Conservation (phyloP, 2,329 filamentous ascomycete genomes). For the Chrysoporthe cubensis region DNA sequence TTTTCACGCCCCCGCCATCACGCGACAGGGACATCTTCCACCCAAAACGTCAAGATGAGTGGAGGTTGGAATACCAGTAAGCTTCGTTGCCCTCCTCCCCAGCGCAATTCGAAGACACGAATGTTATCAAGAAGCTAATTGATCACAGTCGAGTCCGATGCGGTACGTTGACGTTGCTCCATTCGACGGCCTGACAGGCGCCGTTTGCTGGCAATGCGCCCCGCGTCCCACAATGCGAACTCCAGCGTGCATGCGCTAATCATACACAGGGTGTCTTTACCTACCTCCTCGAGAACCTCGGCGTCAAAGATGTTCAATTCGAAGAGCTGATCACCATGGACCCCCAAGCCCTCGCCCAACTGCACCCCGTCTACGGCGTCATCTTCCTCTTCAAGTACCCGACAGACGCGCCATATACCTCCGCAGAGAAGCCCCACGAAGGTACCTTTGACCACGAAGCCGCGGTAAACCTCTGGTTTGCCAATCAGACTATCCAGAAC, state of each 20-base stretch:
- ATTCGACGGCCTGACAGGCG: conserved; percentile 32
- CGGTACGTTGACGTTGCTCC: conserved; percentile 60
- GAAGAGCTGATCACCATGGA: conserved; percentile 94
- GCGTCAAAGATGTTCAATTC: conserved; percentile 92
- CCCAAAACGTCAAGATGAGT: conserved; percentile 56
- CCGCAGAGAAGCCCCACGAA: conserved; percentile 70
- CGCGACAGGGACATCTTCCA: not conserved
- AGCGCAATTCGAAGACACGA: not conserved
- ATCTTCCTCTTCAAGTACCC: conserved; percentile 99
- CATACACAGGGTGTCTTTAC: conserved; percentile 83
- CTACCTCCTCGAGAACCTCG: conserved; percentile 87
- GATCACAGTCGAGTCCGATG: conserved; percentile 80
- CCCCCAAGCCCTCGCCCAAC: conserved; percentile 68
- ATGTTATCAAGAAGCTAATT: not conserved
- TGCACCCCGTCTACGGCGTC: conserved; percentile 86
- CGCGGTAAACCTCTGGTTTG: conserved; percentile 84
- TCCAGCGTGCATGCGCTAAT: conserved; percentile 34
- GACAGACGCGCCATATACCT: conserved; percentile 66
- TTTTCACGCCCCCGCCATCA: not conserved
- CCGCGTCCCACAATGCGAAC: conserved; percentile 29
- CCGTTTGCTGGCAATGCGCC: not conserved
- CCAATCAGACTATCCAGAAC: conserved; percentile 96
- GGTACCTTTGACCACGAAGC: conserved; percentile 80
- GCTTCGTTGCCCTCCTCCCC: conserved; percentile 33
- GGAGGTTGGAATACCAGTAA: conserved; percentile 92